These are phyloP conservation scores for Nannizziopsis barbatae DNA, from an alignment of 2,329 filamentous ascomycete species.

Conservation along the genomic window DNA sequence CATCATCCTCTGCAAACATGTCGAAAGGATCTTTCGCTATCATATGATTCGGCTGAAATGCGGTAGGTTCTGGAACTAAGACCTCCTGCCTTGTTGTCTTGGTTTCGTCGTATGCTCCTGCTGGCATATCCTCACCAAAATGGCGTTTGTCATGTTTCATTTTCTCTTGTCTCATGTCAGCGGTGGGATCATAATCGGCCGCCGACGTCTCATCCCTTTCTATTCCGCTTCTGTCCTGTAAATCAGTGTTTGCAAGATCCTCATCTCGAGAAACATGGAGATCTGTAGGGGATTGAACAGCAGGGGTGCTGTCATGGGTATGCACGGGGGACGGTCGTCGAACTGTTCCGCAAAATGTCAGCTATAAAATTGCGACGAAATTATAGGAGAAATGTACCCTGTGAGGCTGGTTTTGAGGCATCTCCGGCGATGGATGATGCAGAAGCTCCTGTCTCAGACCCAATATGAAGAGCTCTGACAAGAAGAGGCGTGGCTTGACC, in stretches of 20 bases:
- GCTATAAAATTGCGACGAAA: slow-evolving; percentile 21
- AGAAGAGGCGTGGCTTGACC: slow-evolving; percentile 59
- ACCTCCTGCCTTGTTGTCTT: slow-evolving; percentile 44
- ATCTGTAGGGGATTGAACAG: slow-evolving; percentile 45
- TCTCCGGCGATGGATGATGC: slow-evolving; percentile 39
- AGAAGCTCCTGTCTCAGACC: slow-evolving; percentile 46
- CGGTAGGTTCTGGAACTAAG: slow-evolving; percentile 33
- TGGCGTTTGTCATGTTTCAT: slow-evolving; percentile 56
- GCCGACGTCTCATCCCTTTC: slow-evolving; percentile 72
- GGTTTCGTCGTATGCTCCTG: slow-evolving; percentile 49
- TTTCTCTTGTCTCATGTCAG: slow-evolving; percentile 78
- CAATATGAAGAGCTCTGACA: slow-evolving; percentile 59
- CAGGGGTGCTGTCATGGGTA: slow-evolving; percentile 38
- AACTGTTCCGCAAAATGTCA: slow-evolving; percentile 30
- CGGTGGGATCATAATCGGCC: slow-evolving; percentile 80
- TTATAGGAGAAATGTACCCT: slow-evolving; percentile 27
- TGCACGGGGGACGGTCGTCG: slow-evolving; percentile 35
- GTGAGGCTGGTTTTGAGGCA: slow-evolving; percentile 29
- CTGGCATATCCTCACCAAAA: slow-evolving; percentile 45
- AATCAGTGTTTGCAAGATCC: slow-evolving; percentile 50
- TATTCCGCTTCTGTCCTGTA: slow-evolving; percentile 28
- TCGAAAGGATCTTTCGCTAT: slow-evolving; percentile 47
- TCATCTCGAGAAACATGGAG: slow-evolving; percentile 57
- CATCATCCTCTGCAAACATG: slow-evolving; percentile 50
- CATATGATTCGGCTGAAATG: slow-evolving; percentile 29